These are phyloP conservation scores for Rosa lucieae DNA, from an alignment of 306 rosid species.

Conservation along the genomic window DNA sequence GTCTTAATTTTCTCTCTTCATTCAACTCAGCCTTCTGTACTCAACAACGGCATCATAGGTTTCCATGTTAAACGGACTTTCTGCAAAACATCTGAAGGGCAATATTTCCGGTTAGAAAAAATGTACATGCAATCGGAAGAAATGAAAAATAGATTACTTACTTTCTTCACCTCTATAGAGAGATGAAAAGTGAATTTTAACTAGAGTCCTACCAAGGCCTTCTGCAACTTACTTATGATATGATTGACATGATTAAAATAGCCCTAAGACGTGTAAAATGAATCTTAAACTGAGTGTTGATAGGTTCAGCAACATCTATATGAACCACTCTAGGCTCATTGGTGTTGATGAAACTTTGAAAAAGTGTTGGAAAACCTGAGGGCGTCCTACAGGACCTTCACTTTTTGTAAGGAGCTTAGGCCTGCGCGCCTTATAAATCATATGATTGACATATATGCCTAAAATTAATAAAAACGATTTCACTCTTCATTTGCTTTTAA, in stretches of 20 bases:
- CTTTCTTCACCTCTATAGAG: not conserved
- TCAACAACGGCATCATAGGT: slow-evolving; percentile 57
- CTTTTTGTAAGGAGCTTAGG: not conserved
- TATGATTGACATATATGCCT: not conserved
- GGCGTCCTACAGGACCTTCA: not conserved
- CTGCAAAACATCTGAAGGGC: slow-evolving; percentile 51
- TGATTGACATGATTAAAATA: not conserved
- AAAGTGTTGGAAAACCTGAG: not conserved
- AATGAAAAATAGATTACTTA: not conserved
- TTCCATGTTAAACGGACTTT: slow-evolving; percentile 48
- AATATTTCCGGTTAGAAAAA: not conserved
- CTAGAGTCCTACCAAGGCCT: not conserved
- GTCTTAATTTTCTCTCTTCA: not conserved
- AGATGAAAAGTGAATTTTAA: not conserved
- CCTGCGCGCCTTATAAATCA: not conserved
- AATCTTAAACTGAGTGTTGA: not conserved
- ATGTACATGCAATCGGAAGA: not conserved
- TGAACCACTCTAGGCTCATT: not conserved
- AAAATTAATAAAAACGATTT: not conserved
- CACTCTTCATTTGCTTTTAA: not conserved
- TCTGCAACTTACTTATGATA: not conserved
- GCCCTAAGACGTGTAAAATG: not conserved
- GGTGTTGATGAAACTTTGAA: not conserved
- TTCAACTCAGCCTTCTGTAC: slow-evolving; percentile 29
- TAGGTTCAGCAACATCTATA: not conserved